Evolutionary conservation across 257 asterid genomes (phyloP).

Genomic region (Cynanchum wilfordii): DNA sequence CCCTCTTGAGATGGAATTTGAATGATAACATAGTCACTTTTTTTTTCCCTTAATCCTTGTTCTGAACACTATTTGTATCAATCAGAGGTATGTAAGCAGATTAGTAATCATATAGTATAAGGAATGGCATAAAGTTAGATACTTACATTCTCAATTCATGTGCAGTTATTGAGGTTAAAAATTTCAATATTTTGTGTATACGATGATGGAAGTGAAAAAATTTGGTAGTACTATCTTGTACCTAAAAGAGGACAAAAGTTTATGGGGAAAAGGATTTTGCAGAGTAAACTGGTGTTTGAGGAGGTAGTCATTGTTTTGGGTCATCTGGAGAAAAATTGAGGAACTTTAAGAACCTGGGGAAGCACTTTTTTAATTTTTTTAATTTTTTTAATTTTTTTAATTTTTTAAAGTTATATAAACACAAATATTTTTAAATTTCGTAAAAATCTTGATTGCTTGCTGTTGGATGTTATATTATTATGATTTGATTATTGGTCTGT

Average conservation of each 20-base stretch:
- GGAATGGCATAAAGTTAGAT: too few relatives aligned
- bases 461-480: background rate
- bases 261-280: background rate
- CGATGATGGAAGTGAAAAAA: background rate
- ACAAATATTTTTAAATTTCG: too few relatives aligned
- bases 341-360: background rate
- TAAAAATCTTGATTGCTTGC: background rate
- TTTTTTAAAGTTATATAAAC: too few relatives aligned
- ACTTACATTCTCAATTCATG: too few relatives aligned
- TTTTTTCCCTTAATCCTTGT: too few relatives aligned
- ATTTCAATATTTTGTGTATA: too few relatives aligned
- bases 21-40: too few relatives aligned
- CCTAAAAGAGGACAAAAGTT: background rate
- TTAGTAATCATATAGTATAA: too few relatives aligned
- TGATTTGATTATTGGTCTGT: background rate
- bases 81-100: too few relatives aligned
- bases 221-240: background rate
- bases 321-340: background rate
- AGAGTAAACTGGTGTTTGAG: background rate
- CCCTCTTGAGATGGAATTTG: too few relatives aligned
- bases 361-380: background rate
- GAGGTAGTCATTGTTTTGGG: background rate
- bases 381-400: background rate
- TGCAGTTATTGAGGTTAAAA: too few relatives aligned
- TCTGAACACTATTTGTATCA: too few relatives aligned